Base-by-base conservation (phyloP, 345 rosid species). In the Rhizophora mangle region DNA sequence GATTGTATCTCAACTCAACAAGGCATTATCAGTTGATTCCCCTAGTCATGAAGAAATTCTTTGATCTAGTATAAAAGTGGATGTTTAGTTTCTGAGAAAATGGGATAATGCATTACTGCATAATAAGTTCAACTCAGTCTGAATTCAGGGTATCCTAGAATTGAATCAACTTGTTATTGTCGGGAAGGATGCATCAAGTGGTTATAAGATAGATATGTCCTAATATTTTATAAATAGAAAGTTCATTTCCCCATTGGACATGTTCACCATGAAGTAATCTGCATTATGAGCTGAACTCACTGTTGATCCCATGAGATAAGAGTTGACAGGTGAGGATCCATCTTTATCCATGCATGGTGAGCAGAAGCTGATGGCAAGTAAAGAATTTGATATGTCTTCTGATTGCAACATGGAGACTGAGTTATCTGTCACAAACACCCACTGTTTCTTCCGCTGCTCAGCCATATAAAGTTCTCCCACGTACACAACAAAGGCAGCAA, bases 341-440 rank as follows among this genome's bases (percentile, higher is more conserved):
- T 67, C 68, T 46, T 80, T 87, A 66, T 83, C 88, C 10, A 72
- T 26, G 60, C 36, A 80, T 73, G 89, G 84, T 21, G 84, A 85
- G 81, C 82, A 78, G 82, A 95, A 92, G 84, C 85, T 85, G 81
- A 92, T 87, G 73, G 96, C 98, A 64, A 95, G 94, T 80, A 90
- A 75, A 67, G 80, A 85, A 72, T 79, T 74, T 71, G 95, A 71
- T 60, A 68, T 73, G 62, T 80, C 85, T 72, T 80, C 89, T 60
- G 81, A 69, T 64, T 77, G 65, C 47, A 72, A 74, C 24, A 62
- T 61, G 61, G 72, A 79, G 13, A 72, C 58, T 32, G 97, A 87
- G 75, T 82, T 83, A 84, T 92, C 98, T 56, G 91, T 86, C 77
- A 90, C 90, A 80, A 92, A 90, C 43, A 95, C 85, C 98, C 97